Conservation (phyloP, 805 yeast species). For the Maudiozyma saulgeensis region DNA sequence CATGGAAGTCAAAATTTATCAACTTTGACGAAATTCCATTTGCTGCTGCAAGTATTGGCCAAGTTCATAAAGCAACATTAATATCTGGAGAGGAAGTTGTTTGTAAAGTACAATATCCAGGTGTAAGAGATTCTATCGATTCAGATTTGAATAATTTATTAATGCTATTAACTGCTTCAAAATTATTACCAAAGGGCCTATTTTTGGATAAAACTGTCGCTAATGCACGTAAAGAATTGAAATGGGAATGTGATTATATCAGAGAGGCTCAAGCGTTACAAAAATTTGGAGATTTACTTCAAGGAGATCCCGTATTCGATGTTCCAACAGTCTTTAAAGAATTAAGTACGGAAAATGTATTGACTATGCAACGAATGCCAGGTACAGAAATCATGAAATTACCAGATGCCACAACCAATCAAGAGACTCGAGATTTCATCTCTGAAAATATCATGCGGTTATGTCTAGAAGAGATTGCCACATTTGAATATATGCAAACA, state of each 20-base stretch:
- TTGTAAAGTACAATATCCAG: conserved; percentile 94
- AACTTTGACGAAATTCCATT: conserved; percentile 80
- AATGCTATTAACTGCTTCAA: conserved; percentile 75
- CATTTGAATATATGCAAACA: conserved; percentile 89
- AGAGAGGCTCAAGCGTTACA: conserved; percentile 77
- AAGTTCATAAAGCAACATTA: conserved; percentile 79
- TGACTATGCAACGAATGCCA: conserved; percentile 82
- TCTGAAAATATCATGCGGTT: conserved; percentile 80
- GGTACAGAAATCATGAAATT: conserved; percentile 79
- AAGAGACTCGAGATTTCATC: conserved; percentile 67
- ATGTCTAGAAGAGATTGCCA: conserved; percentile 75
- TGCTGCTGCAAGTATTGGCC: conserved; percentile 97
- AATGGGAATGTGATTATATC: conserved; percentile 95
- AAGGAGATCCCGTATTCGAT: conserved; percentile 50
- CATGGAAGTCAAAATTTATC: conserved; percentile 68
- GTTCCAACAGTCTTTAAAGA: conserved; percentile 78
- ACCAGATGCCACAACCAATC: conserved; percentile 42
- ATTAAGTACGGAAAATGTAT: conserved; percentile 68
- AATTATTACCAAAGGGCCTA: conserved; percentile 81
- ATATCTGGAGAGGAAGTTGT: conserved; percentile 67
- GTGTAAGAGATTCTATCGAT: conserved; percentile 87
- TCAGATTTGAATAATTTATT: conserved; percentile 83
- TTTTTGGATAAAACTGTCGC: conserved; percentile 87
- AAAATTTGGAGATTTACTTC: conserved; percentile 53
- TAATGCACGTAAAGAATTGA: conserved; percentile 84